Evolutionary conservation across 257 asterid species (phyloP).

Genomic region (Capsicum rhomboideum): DNA sequence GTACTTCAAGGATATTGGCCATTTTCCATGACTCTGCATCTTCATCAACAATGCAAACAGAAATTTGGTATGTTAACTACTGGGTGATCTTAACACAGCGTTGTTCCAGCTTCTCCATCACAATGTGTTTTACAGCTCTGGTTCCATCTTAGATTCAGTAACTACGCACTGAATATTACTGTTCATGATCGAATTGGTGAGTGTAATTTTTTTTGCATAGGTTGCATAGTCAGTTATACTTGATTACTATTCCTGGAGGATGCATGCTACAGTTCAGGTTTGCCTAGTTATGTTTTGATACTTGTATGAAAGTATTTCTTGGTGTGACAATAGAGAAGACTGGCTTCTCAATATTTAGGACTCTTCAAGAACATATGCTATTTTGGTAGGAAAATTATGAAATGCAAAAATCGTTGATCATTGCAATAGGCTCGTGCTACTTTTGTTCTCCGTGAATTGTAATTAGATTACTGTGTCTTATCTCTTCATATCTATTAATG

Average conservation of each 20-base stretch:
- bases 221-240: not conserved
- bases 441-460: not conserved
- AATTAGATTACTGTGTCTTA: not conserved
- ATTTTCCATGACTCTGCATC: slow-evolving; percentile 37
- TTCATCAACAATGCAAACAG: slow-evolving; percentile 33
- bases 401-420: not conserved
- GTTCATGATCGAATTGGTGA: not conserved
- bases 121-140: not conserved
- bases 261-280: not conserved
- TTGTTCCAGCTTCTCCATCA: not conserved
- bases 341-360: not conserved
- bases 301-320: not conserved
- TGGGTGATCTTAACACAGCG: not conserved
- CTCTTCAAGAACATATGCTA: not conserved
- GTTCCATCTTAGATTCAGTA: not conserved
- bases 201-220: not conserved
- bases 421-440: not conserved
- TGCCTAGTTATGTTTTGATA: not conserved
- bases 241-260: not conserved
- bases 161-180: not conserved
- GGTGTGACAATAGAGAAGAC: not conserved
- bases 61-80: slow-evolving; percentile 40
- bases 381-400: not conserved
- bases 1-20: slow-evolving; percentile 72
- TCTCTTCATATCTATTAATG: too few species aligned